Evolutionary conservation across 2,329 filamentous ascomycete species (phyloP).

Genomic region (Sporothrix curviconia): DNA sequence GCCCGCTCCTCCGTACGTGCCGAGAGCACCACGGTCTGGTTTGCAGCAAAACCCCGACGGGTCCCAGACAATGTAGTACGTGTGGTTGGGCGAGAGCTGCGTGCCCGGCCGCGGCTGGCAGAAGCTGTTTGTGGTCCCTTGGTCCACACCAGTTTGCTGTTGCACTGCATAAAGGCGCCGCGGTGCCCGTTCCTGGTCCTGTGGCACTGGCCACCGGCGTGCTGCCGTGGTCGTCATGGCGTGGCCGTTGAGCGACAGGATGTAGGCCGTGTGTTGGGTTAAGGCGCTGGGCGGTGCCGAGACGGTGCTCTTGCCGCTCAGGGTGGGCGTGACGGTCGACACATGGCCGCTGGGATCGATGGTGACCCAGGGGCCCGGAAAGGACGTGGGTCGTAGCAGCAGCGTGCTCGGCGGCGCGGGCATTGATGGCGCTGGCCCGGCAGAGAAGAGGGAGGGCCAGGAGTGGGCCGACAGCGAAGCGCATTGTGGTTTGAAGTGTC

Average conservation of each 20-base stretch:
- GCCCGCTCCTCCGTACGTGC: constrained; percentile 21
- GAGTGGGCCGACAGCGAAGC: neutral
- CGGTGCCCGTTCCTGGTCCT: constrained; percentile 17
- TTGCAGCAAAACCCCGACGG: constrained; percentile 22
- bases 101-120: constrained; percentile 28
- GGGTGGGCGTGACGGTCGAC: constrained; percentile 26
- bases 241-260: constrained; percentile 22
- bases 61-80: constrained; percentile 34
- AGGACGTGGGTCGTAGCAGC: constrained; percentile 13
- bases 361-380: constrained; percentile 27
- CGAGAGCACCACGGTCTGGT: constrained; percentile 19
- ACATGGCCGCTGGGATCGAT: constrained; percentile 25
- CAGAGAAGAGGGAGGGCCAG: neutral
- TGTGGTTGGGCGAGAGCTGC: constrained; percentile 24
- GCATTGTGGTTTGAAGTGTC: neutral
- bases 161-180: constrained; percentile 29
- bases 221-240: constrained; percentile 27
- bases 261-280: constrained; percentile 25
- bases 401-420: neutral
- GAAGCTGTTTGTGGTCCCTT: constrained; percentile 25
- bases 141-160: constrained; percentile 21
- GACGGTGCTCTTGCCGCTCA: constrained; percentile 26
- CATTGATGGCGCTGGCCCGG: neutral
- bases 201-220: constrained; percentile 28
- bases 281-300: constrained; percentile 26